Percentiles rank a stretch among this genome's conserved stretches.
Conservation (phyloP, 2,329 filamentous ascomycete genomes). For the Fusarium sp. region DNA sequence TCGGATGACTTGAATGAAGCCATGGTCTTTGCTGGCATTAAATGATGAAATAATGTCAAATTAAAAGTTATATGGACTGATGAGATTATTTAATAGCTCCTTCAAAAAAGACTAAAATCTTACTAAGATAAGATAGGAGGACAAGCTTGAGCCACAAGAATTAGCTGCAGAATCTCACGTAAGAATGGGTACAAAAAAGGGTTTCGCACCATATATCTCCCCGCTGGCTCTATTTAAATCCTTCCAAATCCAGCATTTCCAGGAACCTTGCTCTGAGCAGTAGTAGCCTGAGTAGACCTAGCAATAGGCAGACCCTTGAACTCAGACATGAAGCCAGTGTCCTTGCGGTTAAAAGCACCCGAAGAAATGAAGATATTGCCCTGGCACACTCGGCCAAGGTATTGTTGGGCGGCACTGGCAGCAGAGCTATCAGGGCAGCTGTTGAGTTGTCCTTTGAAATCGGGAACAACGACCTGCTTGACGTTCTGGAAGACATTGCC, state of each 20-base stretch:
- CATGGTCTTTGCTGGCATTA: neutral
- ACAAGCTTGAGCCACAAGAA: too few species aligned
- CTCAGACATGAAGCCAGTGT: constrained; percentile 32
- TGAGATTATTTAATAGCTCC: neutral
- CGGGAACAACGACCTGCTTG: constrained; percentile 26
- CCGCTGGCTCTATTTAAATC: too few species aligned
- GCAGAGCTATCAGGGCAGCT: constrained; percentile 33
- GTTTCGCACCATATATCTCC: too few species aligned
- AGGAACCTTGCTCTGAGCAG: constrained; percentile 1
- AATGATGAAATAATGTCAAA: neutral
- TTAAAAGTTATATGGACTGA: neutral
- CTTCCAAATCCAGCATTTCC: constrained; percentile 8
- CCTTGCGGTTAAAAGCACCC: constrained; percentile 5
- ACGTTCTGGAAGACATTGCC: constrained; percentile 43
- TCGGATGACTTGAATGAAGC: accelerated
- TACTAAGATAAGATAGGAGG: too few species aligned
- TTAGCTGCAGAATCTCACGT: too few species aligned
- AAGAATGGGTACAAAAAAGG: too few species aligned
- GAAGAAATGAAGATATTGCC: constrained; percentile 21
- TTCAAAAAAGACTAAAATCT: neutral
- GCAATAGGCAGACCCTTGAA: constrained; percentile 19
- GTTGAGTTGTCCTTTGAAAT: constrained; percentile 42
- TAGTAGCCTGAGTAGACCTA: neutral
- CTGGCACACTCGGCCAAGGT: constrained; percentile 24
- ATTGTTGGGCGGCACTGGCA: constrained; percentile 20